Conservation (phyloP, 495 filamentous ascomycete genomes). For the Barbatosphaeria neglecta region DNA sequence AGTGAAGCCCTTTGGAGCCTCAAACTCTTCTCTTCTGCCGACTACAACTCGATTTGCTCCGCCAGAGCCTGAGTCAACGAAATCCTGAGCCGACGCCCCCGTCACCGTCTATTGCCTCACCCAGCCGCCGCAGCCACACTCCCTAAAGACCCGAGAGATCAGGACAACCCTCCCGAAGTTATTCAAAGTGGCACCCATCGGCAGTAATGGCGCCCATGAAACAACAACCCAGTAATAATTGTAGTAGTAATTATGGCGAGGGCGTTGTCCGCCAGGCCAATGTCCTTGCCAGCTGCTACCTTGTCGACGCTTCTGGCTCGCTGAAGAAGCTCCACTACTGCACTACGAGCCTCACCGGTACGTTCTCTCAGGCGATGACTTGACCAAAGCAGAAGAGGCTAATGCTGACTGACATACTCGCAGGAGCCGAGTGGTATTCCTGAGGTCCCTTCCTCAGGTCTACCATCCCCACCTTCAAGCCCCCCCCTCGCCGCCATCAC, state of each 20-base stretch:
- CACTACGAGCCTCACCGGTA: constrained; percentile 46
- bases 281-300: constrained; percentile 80
- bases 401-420: not conserved
- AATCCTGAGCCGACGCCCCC: no score
- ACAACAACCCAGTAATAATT: constrained; percentile 54
- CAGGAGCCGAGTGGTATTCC: constrained; percentile 92
- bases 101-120: not conserved
- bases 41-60: no score
- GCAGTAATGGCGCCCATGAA: constrained; percentile 47
- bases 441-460: constrained; percentile 78
- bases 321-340: constrained; percentile 83
- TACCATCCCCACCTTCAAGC: constrained; percentile 65
- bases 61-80: no score
- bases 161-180: constrained; percentile 3
- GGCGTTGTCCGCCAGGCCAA: constrained; percentile 45
- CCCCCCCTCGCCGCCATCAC: constrained; percentile 66
- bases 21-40: no score
- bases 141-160: not conserved
- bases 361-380: no score
- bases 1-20: no score
- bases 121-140: not conserved
- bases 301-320: constrained; percentile 41
- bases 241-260: constrained; percentile 59
- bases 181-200: constrained; percentile 26
- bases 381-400: no score